Evolutionary conservation across 148 eudicot genomes (phyloP), one percentile per base, ranked within the genome.

Genomic region (Diospyros kaki): DNA sequence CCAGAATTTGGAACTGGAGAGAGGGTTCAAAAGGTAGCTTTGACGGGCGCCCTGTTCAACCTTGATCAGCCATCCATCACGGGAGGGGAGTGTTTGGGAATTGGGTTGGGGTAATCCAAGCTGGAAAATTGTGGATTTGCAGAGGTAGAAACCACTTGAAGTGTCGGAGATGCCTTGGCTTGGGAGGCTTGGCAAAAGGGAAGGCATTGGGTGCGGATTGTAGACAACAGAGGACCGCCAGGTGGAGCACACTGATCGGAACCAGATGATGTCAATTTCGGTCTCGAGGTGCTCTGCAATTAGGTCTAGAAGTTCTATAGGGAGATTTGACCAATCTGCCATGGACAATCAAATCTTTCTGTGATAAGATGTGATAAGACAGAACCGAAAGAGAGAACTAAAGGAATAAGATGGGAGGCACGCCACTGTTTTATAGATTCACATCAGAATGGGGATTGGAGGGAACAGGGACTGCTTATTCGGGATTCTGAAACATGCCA

Each of bases 261-360:
- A 89, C 58, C 90, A 88, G 74, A 87, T 72, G 77, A 81, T 64
- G 68, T 87, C 86, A 59, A 78, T 72, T 48, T 86, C 75, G 68
- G 91, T 66, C 1, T 81, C 63, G 70, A 90, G 85, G 75, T 74
- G 86, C 71, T 64, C 74, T 48, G 85, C 69, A 41, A 90, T 89
- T 68, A 81, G 81, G 73, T 79, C 60, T 52, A 93, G 77, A 76
- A 93, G 91, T 54, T 89, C 96, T 42, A 45, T 9, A 4, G 93
- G 96, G 58, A 91, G 90, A 9, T 83, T 83, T 44, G 86, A 84
- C 96, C 96, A 91, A 17, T 89, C 87, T 17, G 87, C 91, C 91
- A 85, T 85, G 1, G 75, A 53, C 56, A 50, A 13, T 7, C 6
- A 5, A 15, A 7, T 14, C 51, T 40, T 53, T 58, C 73, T 53